Percentiles rank a stretch among this genome's conserved stretches.
Conservation (phyloP, 352 stramenopile genomes). For the Globisporangium takayamanum region DNA sequence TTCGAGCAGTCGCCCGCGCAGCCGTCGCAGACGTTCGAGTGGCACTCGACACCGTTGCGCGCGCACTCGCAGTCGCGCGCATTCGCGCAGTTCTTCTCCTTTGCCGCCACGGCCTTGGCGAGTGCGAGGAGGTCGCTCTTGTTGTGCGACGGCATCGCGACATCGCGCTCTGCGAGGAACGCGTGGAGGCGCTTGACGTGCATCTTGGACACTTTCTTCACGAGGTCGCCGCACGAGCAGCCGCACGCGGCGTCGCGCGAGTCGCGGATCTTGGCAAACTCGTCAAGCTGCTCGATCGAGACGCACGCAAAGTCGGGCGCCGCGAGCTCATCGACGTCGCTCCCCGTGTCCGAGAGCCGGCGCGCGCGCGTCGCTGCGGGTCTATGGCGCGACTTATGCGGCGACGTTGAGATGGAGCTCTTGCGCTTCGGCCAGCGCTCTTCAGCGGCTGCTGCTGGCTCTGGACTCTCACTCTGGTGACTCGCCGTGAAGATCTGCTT, state of each 20-base stretch:
- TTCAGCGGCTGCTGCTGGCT: slow-evolving; percentile 2
- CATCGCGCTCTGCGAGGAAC: slow-evolving; percentile 55
- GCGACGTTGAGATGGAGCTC: slow-evolving; percentile 15
- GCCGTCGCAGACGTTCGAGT: slow-evolving; percentile 66
- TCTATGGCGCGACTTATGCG: slow-evolving; percentile 10
- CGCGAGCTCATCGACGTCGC: slow-evolving; percentile 2
- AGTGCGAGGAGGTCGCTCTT: slow-evolving; percentile 64
- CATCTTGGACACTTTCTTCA: slow-evolving; percentile 84
- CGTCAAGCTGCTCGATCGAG: slow-evolving; percentile 75
- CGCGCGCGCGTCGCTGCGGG: slow-evolving; percentile 9
- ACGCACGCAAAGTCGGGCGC: slow-evolving; percentile 69
- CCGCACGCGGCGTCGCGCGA: slow-evolving; percentile 68
- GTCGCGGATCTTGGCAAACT: slow-evolving; percentile 77
- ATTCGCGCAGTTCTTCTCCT: slow-evolving; percentile 74
- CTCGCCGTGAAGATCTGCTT: slow-evolving; percentile 57
- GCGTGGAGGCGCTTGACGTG: slow-evolving; percentile 71
- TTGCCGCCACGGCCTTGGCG: slow-evolving; percentile 50
- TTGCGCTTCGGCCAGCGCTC: slow-evolving; percentile 5
- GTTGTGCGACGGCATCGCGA: slow-evolving; percentile 34
- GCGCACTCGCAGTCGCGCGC: slow-evolving; percentile 65
- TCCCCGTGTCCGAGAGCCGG: slow-evolving; percentile 6
- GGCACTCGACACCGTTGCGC: slow-evolving; percentile 64
- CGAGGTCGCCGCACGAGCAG: slow-evolving; percentile 75
- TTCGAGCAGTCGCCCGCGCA: slow-evolving; percentile 73
- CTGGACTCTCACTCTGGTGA: slow-evolving; percentile 13